A percentile compares a stretch with the other conserved stretches of the same genome.
Conservation (phyloP, 106 monocot species). For the Dendrobium chrysotoxum region DNA sequence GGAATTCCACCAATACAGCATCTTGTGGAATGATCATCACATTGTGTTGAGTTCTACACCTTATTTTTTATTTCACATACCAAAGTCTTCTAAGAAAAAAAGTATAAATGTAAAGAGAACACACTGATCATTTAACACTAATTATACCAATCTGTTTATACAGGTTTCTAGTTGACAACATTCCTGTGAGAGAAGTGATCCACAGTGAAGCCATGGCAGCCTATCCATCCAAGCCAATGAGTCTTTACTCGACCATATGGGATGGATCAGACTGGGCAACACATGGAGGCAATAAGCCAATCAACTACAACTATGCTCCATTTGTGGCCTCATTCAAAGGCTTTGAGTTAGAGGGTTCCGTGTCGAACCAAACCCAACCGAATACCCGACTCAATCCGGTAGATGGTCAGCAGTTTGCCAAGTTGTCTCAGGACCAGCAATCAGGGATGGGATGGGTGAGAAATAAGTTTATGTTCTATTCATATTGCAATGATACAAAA, state of each 20-base stretch:
- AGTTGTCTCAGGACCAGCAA: slow-evolving; percentile 32
- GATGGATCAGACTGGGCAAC: slow-evolving; percentile 40
- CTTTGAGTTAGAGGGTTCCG: slow-evolving; percentile 21
- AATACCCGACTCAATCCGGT: slow-evolving; percentile 9
- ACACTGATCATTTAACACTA: neutral
- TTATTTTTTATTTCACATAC: too few species aligned
- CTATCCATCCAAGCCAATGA: slow-evolving; percentile 47
- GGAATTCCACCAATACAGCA: slow-evolving; percentile 45
- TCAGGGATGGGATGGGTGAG: slow-evolving; percentile 36
- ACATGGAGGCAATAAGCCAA: slow-evolving; percentile 19
- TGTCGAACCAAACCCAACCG: slow-evolving; percentile 5
- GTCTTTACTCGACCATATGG: slow-evolving; percentile 30
- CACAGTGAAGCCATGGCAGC: slow-evolving; percentile 31
- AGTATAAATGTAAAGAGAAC: too few species aligned
- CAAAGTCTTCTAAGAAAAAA: too few species aligned
- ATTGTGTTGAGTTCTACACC: slow-evolving; percentile 25
- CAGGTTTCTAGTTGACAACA: slow-evolving; percentile 47
- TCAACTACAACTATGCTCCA: slow-evolving; percentile 33
- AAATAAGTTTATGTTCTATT: slow-evolving; percentile 41
- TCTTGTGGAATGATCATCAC: slow-evolving; percentile 50
- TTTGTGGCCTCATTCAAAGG: slow-evolving; percentile 21
- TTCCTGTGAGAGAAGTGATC: slow-evolving; percentile 40
- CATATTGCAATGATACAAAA: slow-evolving; percentile 36
- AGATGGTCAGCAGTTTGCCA: slow-evolving; percentile 20
- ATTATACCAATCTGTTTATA: slow-evolving; percentile 1